These are phyloP conservation scores for Paecilomyces sp. DNA, from an alignment of 2,329 filamentous ascomycete species.

Conservation along the genomic window DNA sequence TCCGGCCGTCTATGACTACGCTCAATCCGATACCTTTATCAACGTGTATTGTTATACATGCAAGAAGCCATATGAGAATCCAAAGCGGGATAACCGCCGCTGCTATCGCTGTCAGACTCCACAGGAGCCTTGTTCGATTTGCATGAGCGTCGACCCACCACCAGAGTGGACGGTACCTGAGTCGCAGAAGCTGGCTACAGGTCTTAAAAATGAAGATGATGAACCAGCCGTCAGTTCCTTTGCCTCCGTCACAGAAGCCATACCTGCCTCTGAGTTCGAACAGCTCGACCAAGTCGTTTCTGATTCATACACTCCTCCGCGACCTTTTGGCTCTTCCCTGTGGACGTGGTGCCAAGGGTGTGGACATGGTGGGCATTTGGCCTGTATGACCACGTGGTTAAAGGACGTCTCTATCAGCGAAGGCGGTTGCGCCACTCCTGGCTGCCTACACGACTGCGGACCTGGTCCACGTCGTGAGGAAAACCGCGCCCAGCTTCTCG, in stretches of 20 bases:
- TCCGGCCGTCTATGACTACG: conserved; percentile 51
- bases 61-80: conserved; percentile 48
- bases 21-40: conserved; percentile 47
- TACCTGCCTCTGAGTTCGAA: conserved; percentile 18
- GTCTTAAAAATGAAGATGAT: conserved; percentile 3
- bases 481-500: conserved; percentile 21
- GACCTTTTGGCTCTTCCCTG: conserved; percentile 31
- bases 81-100: conserved; percentile 39
- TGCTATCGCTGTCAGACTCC: conserved; percentile 44
- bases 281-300: conserved; percentile 10
- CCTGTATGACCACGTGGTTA: conserved; percentile 53
- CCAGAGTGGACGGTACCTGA: conserved; percentile 30
- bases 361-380: conserved; percentile 53
- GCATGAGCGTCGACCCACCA: conserved; percentile 34
- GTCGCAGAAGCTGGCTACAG: background rate
- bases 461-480: conserved; percentile 40
- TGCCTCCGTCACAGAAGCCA: conserved; percentile 28
- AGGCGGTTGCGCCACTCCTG: conserved; percentile 52
- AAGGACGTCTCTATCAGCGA: conserved; percentile 40
- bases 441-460: conserved; percentile 55
- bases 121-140: conserved; percentile 35
- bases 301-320: conserved; percentile 17
- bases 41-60: conserved; percentile 51
- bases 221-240: conserved; percentile 32
- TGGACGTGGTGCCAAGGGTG: conserved; percentile 55